Conservation (phyloP, 2,329 filamentous ascomycete species). For the Aspergillus sp. region DNA sequence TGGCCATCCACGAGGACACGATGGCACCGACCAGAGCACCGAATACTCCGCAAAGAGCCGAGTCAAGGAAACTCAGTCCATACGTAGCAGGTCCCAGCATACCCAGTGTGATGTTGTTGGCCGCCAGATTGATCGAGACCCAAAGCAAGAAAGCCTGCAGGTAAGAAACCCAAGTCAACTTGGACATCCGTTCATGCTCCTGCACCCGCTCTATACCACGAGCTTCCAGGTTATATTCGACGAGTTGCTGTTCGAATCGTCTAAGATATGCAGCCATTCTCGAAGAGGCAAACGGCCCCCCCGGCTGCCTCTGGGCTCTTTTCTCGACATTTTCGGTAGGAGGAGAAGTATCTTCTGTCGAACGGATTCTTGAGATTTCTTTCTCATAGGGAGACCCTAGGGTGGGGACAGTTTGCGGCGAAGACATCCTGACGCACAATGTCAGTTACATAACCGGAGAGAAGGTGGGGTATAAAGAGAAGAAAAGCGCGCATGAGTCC, state of each 20-base stretch:
- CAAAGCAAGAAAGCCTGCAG: slow-evolving; percentile 60
- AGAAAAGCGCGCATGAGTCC: slow-evolving; percentile 42
- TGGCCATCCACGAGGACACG: slow-evolving; percentile 61
- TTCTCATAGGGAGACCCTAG: slow-evolving; percentile 29
- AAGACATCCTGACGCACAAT: slow-evolving; percentile 33
- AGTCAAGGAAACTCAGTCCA: slow-evolving; percentile 59
- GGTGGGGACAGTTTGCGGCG: slow-evolving; percentile 31
- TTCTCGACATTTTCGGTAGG: slow-evolving; percentile 22
- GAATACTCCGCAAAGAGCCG: slow-evolving; percentile 58
- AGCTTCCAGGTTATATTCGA: slow-evolving; percentile 55
- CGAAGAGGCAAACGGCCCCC: slow-evolving; percentile 21
- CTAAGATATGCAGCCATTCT: slow-evolving; percentile 34
- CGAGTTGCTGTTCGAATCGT: slow-evolving; percentile 42
- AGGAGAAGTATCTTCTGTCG: slow-evolving; percentile 15
- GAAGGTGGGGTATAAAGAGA: slow-evolving; percentile 12
- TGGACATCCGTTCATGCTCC: slow-evolving; percentile 56
- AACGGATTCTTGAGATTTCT: slow-evolving; percentile 17
- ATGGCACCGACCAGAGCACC: slow-evolving; percentile 58
- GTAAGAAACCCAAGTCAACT: slow-evolving; percentile 54
- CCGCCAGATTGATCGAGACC: slow-evolving; percentile 64
- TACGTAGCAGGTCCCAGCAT: slow-evolving; percentile 64
- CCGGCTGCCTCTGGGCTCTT: slow-evolving; percentile 10
- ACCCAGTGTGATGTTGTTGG: slow-evolving; percentile 66
- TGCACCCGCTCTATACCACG: slow-evolving; percentile 62
- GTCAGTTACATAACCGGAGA: slow-evolving; percentile 23